Conservation (phyloP, 805 yeast genomes). For the Jamesozyma hellenica region DNA sequence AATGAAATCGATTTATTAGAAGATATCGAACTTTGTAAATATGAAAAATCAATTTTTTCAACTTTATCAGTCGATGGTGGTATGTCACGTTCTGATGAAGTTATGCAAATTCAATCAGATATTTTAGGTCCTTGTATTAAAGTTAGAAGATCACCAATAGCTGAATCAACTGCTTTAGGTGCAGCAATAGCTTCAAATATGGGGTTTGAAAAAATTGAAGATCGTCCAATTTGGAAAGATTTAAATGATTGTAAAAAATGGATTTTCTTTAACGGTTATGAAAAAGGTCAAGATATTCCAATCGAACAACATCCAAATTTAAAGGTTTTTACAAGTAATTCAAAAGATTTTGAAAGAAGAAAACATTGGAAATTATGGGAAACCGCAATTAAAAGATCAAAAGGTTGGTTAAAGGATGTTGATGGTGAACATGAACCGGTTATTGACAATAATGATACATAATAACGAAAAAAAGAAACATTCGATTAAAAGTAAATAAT, state of each 20-base stretch:
- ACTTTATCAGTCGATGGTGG: conserved; percentile 85
- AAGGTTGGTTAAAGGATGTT: conserved; percentile 54
- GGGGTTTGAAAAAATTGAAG: conserved; percentile 37
- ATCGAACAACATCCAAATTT: conserved; percentile 16
- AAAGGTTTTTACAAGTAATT: conserved; percentile 32
- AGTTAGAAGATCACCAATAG: conserved; percentile 67
- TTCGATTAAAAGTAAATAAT: too few species aligned
- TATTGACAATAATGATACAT: background rate
- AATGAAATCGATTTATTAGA: conserved; percentile 8
- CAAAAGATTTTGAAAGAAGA: conserved; percentile 49
- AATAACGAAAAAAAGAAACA: background rate
- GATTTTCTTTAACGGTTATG: conserved; percentile 81
- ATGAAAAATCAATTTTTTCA: conserved; percentile 42
- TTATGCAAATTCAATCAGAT: conserved; percentile 90
- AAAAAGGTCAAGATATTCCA: conserved; percentile 13
- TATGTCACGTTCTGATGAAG: conserved; percentile 82
- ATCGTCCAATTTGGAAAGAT: conserved; percentile 61
- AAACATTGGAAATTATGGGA: conserved; percentile 74
- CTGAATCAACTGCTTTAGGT: conserved; percentile 92
- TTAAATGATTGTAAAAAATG: conserved; percentile 75
- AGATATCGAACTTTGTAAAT: conserved; percentile 11
- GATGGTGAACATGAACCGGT: conserved; percentile 4
- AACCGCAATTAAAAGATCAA: conserved; percentile 69
- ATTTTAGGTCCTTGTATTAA: conserved; percentile 79
- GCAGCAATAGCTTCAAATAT: conserved; percentile 95